Evolutionary conservation across 495 filamentous ascomycete species (phyloP).

Genomic region (Aspergillus ostianus): DNA sequence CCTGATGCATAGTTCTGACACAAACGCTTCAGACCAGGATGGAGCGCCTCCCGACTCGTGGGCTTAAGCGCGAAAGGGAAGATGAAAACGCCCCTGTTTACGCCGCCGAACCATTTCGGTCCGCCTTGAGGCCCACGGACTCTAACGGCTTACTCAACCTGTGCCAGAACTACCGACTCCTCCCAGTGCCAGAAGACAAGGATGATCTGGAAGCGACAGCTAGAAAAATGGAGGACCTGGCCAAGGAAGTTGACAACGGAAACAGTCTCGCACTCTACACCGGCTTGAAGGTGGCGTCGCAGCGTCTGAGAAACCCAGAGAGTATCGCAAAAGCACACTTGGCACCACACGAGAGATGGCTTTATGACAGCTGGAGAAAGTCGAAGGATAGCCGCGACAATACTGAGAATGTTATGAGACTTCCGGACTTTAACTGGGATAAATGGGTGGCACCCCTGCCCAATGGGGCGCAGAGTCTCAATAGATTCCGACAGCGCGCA

Average conservation of each 20-base stretch:
- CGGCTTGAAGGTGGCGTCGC: constrained; percentile 11
- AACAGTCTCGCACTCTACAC: constrained; percentile 23
- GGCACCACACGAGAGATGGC: constrained; percentile 14
- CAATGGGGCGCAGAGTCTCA: constrained; percentile 14
- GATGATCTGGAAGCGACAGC: constrained; percentile 28
- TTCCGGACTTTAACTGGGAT: constrained; percentile 26
- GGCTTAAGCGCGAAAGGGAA: not conserved
- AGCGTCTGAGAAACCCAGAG: constrained; percentile 14
- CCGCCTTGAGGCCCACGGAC: not conserved
- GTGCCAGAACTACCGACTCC: constrained; percentile 10
- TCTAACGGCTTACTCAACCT: constrained; percentile 1
- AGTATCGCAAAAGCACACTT: constrained; percentile 23
- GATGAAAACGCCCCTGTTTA: not conserved
- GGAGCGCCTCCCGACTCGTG: constrained; percentile 8
- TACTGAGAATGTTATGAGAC: not conserved
- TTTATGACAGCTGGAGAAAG: constrained; percentile 27
- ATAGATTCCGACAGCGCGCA: constrained; percentile 25
- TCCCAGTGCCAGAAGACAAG: constrained; percentile 18
- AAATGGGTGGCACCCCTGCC: constrained; percentile 15
- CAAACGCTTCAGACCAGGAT: not conserved
- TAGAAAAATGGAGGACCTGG: constrained; percentile 23
- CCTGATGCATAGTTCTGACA: not conserved
- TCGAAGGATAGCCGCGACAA: not conserved
- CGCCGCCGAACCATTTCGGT: not conserved
- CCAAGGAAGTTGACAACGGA: constrained; percentile 18